These are phyloP conservation scores for Coniochaeta sp. DNA, from an alignment of 2,329 filamentous ascomycete genomes.

Conservation along the genomic window DNA sequence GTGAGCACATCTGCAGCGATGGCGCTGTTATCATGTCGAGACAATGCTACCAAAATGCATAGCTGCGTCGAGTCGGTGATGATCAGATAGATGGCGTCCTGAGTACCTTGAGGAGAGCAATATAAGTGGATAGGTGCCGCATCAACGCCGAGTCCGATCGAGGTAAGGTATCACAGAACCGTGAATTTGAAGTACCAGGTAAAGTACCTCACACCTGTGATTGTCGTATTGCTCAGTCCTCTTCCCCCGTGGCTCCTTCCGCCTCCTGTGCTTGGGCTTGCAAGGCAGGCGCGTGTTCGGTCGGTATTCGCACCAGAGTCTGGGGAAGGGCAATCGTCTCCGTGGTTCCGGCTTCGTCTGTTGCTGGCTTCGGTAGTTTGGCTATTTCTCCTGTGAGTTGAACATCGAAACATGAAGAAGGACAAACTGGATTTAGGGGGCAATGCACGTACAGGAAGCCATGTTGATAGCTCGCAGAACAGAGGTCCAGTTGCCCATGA, in stretches of 20 bases:
- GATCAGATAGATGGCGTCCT: background rate
- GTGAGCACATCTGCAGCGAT: background rate
- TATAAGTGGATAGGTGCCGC: background rate
- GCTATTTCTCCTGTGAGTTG: conserved; percentile 24
- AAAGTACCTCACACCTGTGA: no score
- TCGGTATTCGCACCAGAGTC: conserved; percentile 77
- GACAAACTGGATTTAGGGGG: background rate
- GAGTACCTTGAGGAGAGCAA: background rate
- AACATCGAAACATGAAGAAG: background rate
- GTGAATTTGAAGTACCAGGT: no score
- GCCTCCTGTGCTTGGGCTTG: conserved; percentile 42
- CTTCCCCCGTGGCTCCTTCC: conserved; percentile 41
- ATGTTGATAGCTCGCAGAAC: conserved; percentile 79
- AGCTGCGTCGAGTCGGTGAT: background rate
- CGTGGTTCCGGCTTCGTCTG: conserved; percentile 27
- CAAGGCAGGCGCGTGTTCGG: conserved; percentile 62
- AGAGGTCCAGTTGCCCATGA: conserved; percentile 82
- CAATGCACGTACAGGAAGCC: conserved; percentile 60
- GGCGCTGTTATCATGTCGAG: background rate
- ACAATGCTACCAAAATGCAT: background rate
- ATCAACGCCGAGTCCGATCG: background rate
- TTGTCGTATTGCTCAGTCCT: conserved; percentile 16
- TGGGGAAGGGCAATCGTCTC: conserved; percentile 54
- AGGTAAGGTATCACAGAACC: no score
- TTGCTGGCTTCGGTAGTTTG: conserved; percentile 58